These are phyloP conservation scores for Eutypella sp. DNA, from an alignment of 2,329 filamentous ascomycete genomes.

Conservation along the genomic window DNA sequence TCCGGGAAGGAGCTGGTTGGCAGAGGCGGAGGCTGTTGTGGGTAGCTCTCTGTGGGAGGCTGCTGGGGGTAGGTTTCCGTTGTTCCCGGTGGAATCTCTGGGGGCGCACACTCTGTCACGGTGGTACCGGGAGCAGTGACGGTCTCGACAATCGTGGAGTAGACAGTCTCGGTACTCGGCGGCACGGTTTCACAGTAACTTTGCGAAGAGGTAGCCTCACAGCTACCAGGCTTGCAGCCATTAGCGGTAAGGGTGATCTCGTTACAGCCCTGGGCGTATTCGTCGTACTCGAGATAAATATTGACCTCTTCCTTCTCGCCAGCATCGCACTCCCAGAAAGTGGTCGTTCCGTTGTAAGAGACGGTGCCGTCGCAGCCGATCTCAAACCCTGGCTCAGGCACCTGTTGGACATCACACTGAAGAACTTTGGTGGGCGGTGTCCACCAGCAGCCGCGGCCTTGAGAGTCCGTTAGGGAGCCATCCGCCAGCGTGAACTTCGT, in stretches of 20 bases:
- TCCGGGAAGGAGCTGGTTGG: background rate
- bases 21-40: background rate
- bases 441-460: slow-evolving; percentile 56
- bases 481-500: slow-evolving; percentile 48
- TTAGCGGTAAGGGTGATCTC: slow-evolving; percentile 39
- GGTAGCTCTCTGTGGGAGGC: background rate
- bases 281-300: slow-evolving; percentile 42
- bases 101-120: background rate
- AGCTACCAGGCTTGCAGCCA: slow-evolving; percentile 21
- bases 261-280: slow-evolving; percentile 36
- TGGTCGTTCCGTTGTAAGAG: slow-evolving; percentile 41
- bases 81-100: background rate
- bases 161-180: background rate
- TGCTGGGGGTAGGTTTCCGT: background rate
- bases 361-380: slow-evolving; percentile 48
- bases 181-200: too few species aligned
- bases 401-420: slow-evolving; percentile 53
- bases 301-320: slow-evolving; percentile 46
- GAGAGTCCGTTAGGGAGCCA: slow-evolving; percentile 50
- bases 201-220: background rate
- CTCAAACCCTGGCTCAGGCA: slow-evolving; percentile 47
- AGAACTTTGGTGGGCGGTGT: slow-evolving; percentile 54
- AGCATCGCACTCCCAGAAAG: slow-evolving; percentile 59
- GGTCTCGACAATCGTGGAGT: background rate
- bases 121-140: background rate